Evolutionary conservation across 352 stramenopile genomes (phyloP).

Genomic region (Globisporangium radiosum): DNA sequence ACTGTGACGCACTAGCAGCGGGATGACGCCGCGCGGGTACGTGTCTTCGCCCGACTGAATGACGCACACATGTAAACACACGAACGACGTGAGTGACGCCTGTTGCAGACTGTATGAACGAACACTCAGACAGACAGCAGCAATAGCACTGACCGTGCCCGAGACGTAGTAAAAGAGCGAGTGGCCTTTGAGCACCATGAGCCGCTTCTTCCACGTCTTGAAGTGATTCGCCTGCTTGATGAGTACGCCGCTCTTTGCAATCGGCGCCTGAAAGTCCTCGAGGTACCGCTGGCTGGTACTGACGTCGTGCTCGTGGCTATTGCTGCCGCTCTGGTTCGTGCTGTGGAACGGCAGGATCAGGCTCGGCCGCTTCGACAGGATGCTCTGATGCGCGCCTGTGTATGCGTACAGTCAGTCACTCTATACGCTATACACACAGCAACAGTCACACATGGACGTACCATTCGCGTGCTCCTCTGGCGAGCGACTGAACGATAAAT

Average conservation of each 20-base stretch:
- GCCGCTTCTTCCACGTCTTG: slow-evolving; percentile 86
- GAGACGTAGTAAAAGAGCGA: slow-evolving; percentile 88
- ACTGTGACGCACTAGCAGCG: slow-evolving; percentile 29
- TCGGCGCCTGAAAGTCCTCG: slow-evolving; percentile 75
- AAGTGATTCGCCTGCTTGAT: slow-evolving; percentile 87
- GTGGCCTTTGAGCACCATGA: slow-evolving; percentile 85
- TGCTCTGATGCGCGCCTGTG: slow-evolving; percentile 24
- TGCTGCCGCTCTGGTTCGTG: slow-evolving; percentile 9
- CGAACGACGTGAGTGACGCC: background rate
- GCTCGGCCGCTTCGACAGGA: slow-evolving; percentile 67
- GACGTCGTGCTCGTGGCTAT: slow-evolving; percentile 13
- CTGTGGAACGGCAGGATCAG: slow-evolving; percentile 64
- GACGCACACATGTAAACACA: background rate
- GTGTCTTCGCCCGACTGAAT: slow-evolving; percentile 77
- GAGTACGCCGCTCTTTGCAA: slow-evolving; percentile 78
- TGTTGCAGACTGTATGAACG: background rate
- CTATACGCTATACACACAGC: too few species aligned
- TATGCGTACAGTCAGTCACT: background rate
- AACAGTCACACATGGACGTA: background rate
- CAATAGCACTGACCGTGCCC: slow-evolving; percentile 44
- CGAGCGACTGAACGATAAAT: slow-evolving; percentile 52
- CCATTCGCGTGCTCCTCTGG: slow-evolving; percentile 24
- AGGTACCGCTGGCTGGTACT: slow-evolving; percentile 37
- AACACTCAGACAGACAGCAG: background rate
- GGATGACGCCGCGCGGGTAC: slow-evolving; percentile 77